Evolutionary conservation across 116 monocot species (phyloP), one percentile per base, ranked within the genome.

Genomic region (Iris pallida): DNA sequence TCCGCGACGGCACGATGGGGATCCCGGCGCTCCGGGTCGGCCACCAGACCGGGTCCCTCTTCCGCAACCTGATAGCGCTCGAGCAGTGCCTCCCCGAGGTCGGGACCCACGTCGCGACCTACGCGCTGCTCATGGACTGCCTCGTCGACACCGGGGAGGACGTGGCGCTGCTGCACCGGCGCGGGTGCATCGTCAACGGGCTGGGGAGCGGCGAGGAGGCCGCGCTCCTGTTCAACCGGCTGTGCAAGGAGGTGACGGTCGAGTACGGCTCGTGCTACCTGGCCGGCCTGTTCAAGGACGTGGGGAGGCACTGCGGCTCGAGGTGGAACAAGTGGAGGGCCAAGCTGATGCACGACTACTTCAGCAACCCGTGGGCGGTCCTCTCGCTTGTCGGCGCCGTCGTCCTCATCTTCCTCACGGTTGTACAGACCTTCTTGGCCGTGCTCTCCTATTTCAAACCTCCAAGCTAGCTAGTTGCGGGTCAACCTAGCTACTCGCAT

Each of bases 11-110:
- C 4, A n/a, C 4, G 13, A 15, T 76, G 4, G 16, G 41, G 4
- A 42, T 76, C 6, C 69, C 76, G 0, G 4, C 3, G 0, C 56
- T 76, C 7, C 16, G 6, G 8, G 55, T 69, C 11, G 30, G 64
- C 17, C 17, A 57, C 55, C 15, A 12, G 10, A 69, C 76, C 2
- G 55, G 63, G 18, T 69, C 15, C 9, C 6, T 10, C 5, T 11
- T 76, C 0, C 76, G 52, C 7, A 76, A 76, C 56, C 20, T 56
- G 12, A 69, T 76, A 4, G 69, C 63, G 15, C 69, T 69, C 8
- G 69, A 76, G 62, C 62, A 69, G 8, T 6, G 61, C 0, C 62
- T 61, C 4, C 46, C 45, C 13, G 43, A 44, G 0, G 19, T 7
- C 1, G 45, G 49, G 10, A 57, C 43, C 46, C 20, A 55, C 3